phyloP scores from a whole-genome alignment of 208 protist genomes.

The Baffinella frigidus region DNA sequence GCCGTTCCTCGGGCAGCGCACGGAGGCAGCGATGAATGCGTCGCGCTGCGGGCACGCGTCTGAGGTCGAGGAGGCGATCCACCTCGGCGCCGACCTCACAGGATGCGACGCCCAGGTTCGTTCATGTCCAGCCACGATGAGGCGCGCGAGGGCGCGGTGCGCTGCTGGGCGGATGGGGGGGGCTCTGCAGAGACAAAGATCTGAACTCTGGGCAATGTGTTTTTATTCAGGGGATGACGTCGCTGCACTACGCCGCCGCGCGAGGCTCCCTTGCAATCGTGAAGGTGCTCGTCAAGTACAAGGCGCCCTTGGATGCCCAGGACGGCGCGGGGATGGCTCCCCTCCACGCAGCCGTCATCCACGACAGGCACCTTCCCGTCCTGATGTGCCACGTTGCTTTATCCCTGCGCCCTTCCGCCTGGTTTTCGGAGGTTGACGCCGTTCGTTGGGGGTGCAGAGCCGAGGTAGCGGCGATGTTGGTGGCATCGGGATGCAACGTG shows the following conservation, averaged over 20 bases:
- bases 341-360: slow-evolving; percentile 35
- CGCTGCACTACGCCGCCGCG: slow-evolving; percentile 39
- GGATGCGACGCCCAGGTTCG: background rate
- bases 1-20: background rate
- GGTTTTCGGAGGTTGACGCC: too few species aligned
- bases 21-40: background rate
- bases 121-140: too few species aligned
- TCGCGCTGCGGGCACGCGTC: background rate
- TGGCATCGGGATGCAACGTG: background rate
- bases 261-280: background rate
- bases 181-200: too few species aligned
- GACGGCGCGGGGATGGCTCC: slow-evolving; percentile 31
- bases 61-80: slow-evolving; percentile 37
- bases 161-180: too few species aligned
- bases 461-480: background rate
- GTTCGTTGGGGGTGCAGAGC: too few species aligned
- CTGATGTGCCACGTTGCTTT: too few species aligned
- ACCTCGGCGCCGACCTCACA: slow-evolving; percentile 23
- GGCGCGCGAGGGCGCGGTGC: too few species aligned
- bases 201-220: too few species aligned
- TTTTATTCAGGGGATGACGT: slow-evolving; percentile 50
- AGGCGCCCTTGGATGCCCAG: background rate
- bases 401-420: too few species aligned
- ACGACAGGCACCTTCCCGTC: slow-evolving; percentile 12
- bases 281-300: slow-evolving; percentile 22